Evolutionary conservation across 2,329 filamentous ascomycete genomes (phyloP), one percentile per base, ranked within the genome.

Genomic region (Epichloe sibirici): DNA sequence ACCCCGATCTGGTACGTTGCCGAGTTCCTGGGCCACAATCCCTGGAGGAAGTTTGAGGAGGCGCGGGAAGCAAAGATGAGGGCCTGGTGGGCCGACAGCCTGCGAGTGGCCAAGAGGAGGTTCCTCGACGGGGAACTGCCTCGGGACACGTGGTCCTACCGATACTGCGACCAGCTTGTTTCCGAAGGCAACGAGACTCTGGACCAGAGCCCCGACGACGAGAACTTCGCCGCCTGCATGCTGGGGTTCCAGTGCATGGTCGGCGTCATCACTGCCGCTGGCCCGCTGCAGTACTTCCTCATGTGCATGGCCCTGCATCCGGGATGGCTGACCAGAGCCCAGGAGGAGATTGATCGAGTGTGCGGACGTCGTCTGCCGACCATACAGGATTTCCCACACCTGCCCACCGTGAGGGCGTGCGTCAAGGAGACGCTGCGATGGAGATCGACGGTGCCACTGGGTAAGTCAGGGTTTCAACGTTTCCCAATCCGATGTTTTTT

Each of bases 371-470:
- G 44, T 45, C 44, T 45, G 15, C 44, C 44, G 44, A n/a, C 17
- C 17, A 45, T 45, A 31, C 25, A 17, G 15, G 44, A 45, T 45
- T 45, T 31, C n/a, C 15, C n/a, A 15, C 25, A 31, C n/a, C 44
- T 45, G 44, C 44, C 44, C 15, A 45, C 44, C 0, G 70, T 81
- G 9, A 68, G 77, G 15, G 78, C 78, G 1, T 76, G 76, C 43
- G 64, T 81, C 28, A 79, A 81, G 63, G 79, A 82, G 64, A 77
- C 75, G 13, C 61, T 79, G n/a, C 67, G 78, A 45, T 81, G 78
- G 78, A 68, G 76, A 49, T 78, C 77, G 4, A 72, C 76, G 38
- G 75, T 80, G 4, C 76, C 77, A 11, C 66, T 77, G 28, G 44
- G 44, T 45, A 45, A 21, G 25, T 31, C 25, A 9, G 4, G 15